phyloP scores from a whole-genome alignment of 805 yeast genomes.

The Lachancea thermotolerans region DNA sequence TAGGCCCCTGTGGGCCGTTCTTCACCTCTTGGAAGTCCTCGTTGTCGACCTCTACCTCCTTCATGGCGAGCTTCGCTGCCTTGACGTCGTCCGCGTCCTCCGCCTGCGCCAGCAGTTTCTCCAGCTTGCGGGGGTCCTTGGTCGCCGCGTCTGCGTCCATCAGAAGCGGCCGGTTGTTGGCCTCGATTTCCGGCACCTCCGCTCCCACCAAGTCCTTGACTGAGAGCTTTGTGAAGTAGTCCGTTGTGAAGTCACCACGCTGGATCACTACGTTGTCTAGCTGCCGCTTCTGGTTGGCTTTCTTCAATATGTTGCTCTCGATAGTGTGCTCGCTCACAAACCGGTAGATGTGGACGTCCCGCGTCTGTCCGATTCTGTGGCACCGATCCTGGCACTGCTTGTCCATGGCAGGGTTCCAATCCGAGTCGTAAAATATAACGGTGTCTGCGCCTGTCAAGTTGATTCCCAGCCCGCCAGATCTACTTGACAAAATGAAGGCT shows the following conservation, averaged over 20 bases:
- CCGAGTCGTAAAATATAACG: slow-evolving; percentile 95
- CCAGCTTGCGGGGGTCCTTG: slow-evolving; percentile 39
- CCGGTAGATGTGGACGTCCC: slow-evolving; percentile 96
- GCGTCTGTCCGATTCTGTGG: slow-evolving; percentile 96
- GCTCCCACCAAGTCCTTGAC: slow-evolving; percentile 77
- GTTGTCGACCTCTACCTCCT: slow-evolving; percentile 74
- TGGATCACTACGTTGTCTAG: slow-evolving; percentile 93
- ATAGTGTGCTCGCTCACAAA: slow-evolving; percentile 94
- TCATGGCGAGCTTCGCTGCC: slow-evolving; percentile 86
- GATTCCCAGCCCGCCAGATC: slow-evolving; percentile 98
- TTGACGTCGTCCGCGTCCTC: slow-evolving; percentile 89
- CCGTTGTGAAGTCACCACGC: slow-evolving; percentile 97
- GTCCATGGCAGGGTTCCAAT: slow-evolving; percentile 99
- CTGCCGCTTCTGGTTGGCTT: slow-evolving; percentile 91
- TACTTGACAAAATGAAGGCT: slow-evolving; percentile 84
- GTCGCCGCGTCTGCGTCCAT: slow-evolving; percentile 28
- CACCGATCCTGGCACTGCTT: slow-evolving; percentile 98
- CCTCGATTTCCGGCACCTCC: slow-evolving; percentile 23
- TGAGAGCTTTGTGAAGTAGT: slow-evolving; percentile 82
- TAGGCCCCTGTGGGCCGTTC: slow-evolving; percentile 3
- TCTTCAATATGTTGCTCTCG: slow-evolving; percentile 86
- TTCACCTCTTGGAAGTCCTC: slow-evolving; percentile 68
- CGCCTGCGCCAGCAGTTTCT: slow-evolving; percentile 73
- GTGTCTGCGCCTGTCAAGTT: slow-evolving; percentile 98
- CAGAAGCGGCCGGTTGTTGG: slow-evolving; percentile 36